A percentile compares a stretch with the other conserved stretches of the same genome.
These are phyloP conservation scores for Sclerotiophoma versabilis DNA, from an alignment of 2,329 filamentous ascomycete genomes.

Conservation along the genomic window DNA sequence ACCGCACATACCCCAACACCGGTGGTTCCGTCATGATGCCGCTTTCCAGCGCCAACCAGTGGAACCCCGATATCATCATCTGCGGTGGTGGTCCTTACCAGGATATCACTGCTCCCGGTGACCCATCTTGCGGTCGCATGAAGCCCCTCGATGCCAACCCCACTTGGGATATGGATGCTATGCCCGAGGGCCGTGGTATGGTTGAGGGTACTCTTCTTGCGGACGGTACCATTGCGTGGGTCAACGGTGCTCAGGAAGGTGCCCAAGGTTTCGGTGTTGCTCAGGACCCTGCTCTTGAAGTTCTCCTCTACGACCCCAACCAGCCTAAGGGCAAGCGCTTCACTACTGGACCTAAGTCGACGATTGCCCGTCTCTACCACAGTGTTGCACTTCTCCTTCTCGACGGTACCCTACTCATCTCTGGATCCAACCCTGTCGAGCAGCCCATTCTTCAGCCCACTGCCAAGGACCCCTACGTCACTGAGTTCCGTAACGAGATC, in stretches of 20 bases:
- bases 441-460: slow-evolving; percentile 60
- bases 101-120: slow-evolving; percentile 65
- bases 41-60: slow-evolving; percentile 60
- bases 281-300: slow-evolving; percentile 60
- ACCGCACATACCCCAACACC: slow-evolving; percentile 68
- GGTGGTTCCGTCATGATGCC: slow-evolving; percentile 65
- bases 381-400: slow-evolving; percentile 65
- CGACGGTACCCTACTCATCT: slow-evolving; percentile 66
- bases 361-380: slow-evolving; percentile 63
- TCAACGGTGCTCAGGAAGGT: slow-evolving; percentile 66
- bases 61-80: slow-evolving; percentile 62
- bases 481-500: slow-evolving; percentile 68
- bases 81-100: slow-evolving; percentile 68
- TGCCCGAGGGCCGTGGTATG: slow-evolving; percentile 67
- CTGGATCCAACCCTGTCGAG: slow-evolving; percentile 68
- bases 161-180: slow-evolving; percentile 64
- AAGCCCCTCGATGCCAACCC: slow-evolving; percentile 58
- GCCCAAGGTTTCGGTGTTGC: slow-evolving; percentile 68
- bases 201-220: slow-evolving; percentile 66
- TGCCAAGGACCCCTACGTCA: slow-evolving; percentile 59
- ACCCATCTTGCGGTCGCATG: slow-evolving; percentile 65
- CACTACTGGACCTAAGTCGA: slow-evolving; percentile 54
- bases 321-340: slow-evolving; percentile 60
- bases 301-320: slow-evolving; percentile 65
- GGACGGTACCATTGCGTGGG: slow-evolving; percentile 68